These are phyloP conservation scores for Monilinia fructicola DNA, from an alignment of 2,329 filamentous ascomycete genomes.

Conservation along the genomic window DNA sequence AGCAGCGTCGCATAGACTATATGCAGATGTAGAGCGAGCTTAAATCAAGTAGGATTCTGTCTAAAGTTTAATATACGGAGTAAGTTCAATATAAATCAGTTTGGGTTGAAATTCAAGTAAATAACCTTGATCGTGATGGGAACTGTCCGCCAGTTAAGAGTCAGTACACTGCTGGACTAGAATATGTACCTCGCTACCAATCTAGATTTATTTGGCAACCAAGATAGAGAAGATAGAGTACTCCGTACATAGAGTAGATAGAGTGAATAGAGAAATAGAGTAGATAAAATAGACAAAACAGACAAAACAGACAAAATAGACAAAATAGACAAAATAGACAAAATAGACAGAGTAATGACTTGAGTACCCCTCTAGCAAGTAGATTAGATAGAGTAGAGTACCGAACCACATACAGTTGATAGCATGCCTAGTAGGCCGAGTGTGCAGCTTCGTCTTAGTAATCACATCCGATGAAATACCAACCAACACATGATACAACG, in stretches of 20 bases:
- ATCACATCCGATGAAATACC: neutral
- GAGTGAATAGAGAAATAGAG: too few relatives aligned
- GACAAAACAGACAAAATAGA: too few relatives aligned
- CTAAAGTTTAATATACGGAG: neutral
- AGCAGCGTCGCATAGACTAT: conserved; percentile 4
- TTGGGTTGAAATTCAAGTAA: neutral
- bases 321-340: too few relatives aligned
- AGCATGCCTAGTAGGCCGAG: too few relatives aligned
- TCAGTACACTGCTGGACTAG: neutral
- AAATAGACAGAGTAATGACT: too few relatives aligned
- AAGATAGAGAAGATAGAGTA: too few relatives aligned
- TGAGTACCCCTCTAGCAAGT: too few relatives aligned
- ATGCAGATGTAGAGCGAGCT: neutral
- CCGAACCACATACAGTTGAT: too few relatives aligned
- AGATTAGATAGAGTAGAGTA: too few relatives aligned
- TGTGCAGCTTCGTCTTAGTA: neutral
- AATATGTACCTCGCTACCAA: neutral
- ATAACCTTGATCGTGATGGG: neutral
- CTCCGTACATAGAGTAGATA: too few relatives aligned
- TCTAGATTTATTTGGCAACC: neutral
- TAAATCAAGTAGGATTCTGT: neutral
- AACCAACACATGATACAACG: neutral
- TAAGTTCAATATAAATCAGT: neutral
- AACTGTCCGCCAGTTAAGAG: neutral
- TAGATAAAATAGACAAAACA: too few relatives aligned